Conservation (phyloP, 1,139 yeast species). For the Saccharomyces pastorianus region DNA sequence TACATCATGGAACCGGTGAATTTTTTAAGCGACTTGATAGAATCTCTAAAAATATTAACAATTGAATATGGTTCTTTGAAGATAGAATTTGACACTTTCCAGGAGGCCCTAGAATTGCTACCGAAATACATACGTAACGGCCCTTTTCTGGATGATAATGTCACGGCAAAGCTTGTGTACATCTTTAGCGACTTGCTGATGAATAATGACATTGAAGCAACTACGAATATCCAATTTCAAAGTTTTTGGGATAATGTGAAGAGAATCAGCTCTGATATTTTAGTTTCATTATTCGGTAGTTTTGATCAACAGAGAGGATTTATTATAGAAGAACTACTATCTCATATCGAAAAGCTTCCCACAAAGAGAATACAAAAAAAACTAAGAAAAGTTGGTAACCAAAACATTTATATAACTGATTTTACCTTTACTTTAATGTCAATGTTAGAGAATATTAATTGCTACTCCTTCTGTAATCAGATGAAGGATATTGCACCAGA, state of each 20-base stretch:
- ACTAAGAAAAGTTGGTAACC: constrained; percentile 15
- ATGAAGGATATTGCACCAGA: constrained; percentile 1
- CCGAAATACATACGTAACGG: constrained; percentile 19
- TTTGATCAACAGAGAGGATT: constrained; percentile 48
- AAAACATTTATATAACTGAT: constrained; percentile 17
- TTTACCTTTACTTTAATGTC: constrained; percentile 23
- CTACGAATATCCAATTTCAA: constrained; percentile 10
- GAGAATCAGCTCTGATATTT: constrained; percentile 33
- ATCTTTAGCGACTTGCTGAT: constrained; percentile 27
- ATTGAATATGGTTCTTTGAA: constrained; percentile 3
- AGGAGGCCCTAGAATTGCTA: constrained; percentile 15
- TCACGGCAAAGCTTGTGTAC: constrained; percentile 24
- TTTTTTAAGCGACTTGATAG: constrained; percentile 35
- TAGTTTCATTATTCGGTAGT: constrained; percentile 40
- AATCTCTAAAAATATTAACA: constrained; percentile 30
- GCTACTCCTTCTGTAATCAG: constrained; percentile 8
- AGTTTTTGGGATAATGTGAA: constrained; percentile 24
- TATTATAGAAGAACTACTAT: constrained; percentile 52
- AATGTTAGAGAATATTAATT: constrained; percentile 22
- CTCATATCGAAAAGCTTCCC: constrained; percentile 44
- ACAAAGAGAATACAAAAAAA: constrained; percentile 32
- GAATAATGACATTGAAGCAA: constrained; percentile 15
- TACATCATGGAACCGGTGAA: constrained; percentile 38
- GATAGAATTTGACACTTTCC: constrained; percentile 7
- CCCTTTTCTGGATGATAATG: constrained; percentile 26